Percentiles rank a stretch among this genome's conserved stretches.
Evolutionary conservation across 2,329 filamentous ascomycete genomes (phyloP).

Genomic region (Clarireedia paspali): DNA sequence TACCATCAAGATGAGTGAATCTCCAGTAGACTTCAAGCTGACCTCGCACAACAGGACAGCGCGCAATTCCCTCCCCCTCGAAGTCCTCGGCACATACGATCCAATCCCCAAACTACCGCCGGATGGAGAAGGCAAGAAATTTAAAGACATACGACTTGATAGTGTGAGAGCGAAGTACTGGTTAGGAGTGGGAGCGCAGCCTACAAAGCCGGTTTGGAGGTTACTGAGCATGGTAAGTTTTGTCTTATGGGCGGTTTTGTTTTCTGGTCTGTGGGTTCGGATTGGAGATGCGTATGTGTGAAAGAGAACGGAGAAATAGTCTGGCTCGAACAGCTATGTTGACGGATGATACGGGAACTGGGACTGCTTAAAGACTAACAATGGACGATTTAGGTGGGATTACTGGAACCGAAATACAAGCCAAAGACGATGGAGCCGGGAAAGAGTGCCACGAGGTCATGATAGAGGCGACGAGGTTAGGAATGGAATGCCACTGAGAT

Average conservation of each 20-base stretch:
- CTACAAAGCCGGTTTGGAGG: constrained; percentile 82
- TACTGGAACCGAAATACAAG: constrained; percentile 28
- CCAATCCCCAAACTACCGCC: constrained; percentile 55
- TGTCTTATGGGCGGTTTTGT: background rate
- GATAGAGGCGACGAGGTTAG: background rate
- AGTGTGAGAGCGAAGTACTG: constrained; percentile 79
- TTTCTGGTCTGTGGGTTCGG: background rate
- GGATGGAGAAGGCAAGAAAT: constrained; percentile 57
- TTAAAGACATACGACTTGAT: constrained; percentile 91
- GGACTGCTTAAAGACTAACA: background rate
- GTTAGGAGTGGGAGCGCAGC: constrained; percentile 94
- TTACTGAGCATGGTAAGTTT: constrained; percentile 67
- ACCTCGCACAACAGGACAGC: constrained; percentile 54
- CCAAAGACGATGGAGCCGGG: constrained; percentile 5
- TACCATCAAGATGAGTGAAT: background rate
- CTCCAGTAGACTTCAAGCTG: no score
- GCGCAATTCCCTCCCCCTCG: constrained; percentile 79
- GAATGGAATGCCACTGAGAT: no score
- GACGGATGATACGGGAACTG: no score
- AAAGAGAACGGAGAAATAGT: background rate
- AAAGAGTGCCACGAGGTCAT: background rate
- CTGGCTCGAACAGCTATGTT: no score
- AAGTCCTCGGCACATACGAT: constrained; percentile 77
- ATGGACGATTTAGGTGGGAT: constrained; percentile 21
- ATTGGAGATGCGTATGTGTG: background rate